Evolutionary conservation across 352 stramenopile genomes (phyloP), one percentile per base, ranked within the genome.

Genomic region (Pythium coloratum): DNA sequence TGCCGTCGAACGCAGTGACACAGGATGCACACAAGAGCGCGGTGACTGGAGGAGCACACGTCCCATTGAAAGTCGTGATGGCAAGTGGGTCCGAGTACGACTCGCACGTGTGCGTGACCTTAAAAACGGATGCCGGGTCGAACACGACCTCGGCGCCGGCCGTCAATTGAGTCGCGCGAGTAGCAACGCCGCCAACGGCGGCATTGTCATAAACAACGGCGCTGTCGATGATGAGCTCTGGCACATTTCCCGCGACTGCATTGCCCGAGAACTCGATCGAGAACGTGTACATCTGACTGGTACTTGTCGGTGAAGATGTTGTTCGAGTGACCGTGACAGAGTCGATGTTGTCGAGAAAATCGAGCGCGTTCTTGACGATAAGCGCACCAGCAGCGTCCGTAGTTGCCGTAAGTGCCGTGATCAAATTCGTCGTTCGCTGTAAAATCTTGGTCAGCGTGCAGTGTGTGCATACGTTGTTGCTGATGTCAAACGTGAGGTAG

Each of bases 231-330:
- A 47, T 65, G 0, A 97, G 56, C 42, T 70, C 42, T 1, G 96
- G 90, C 1, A 99, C 86, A 66, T 98, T 84, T 14, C 96, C 96
- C 46, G 81, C 81, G 3, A 91, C 81, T 51, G 81, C 76, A 36
- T 91, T 34, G 7, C 92, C 90, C 20, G 84, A 73, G 59, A 98
- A 99, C 6, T 73, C 86, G 30, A 98, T 87, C 2, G 84, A 76
- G 72, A 94, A 98, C 24, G 82, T 72, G 38, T 95, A 81, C 36
- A 63, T 76, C 7, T 96, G 62, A 62, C 95, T 88, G 16, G 80
- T 68, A 0, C 49, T 54, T 6, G 49, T 49, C 0, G 59, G 14
- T 2, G 71, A 68, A n/a, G 57, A 54, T 1, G 73, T 47, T 0
- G 61, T 59, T 14, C 81, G 70, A 1, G 62, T 67, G 1, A 95